Base-by-base conservation (phyloP, 345 rosid genomes). In the Salix brachista region DNA sequence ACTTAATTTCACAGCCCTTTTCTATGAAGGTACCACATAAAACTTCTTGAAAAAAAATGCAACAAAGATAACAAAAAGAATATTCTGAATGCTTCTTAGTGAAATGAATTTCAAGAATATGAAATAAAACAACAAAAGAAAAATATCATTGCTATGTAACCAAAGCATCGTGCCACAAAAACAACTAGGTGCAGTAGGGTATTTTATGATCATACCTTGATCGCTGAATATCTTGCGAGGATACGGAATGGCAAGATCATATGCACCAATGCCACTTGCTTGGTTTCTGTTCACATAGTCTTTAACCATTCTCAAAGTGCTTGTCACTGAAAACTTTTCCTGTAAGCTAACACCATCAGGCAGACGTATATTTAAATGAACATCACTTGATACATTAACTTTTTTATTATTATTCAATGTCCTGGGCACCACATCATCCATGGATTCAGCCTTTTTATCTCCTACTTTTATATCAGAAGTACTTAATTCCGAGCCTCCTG, bases 181-280 rank as follows among this genome's bases (percentile, higher is more conserved):
- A 50, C 21, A 50, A 50, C 30, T 50, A 50, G 54, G 6, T 50
- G 6, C 19, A 72, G 23, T 66, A 6, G 32, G 11, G 61, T n/a
- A 72, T 12, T 26, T 32, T 23, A 36, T 78, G 68, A 78, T 19
- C 85, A 56, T 89, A 92, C 97, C 97, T 90, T 90, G 89, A 88
- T 89, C 90, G 77, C 74, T 82, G 80, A 91, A 94, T 28, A 90
- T 86, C 85, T 86, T 92, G 80, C 94, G 92, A 26, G 98, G 97
- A 86, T 94, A 92, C 67, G 97, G 98, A 81, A 89, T 75, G 5
- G 95, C 97, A 75, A 94, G 91, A 85, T 94, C 88, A 72, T 91
- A 92, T 23, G 91, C 77, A 77, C 88, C 81, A 54, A 84, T 66
- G 65, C 50, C 84, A 73, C 71, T 70, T 75, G 85, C 73, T 82